phyloP scores from a whole-genome alignment of 2,329 filamentous ascomycete genomes.

The Tothia fuscella region DNA sequence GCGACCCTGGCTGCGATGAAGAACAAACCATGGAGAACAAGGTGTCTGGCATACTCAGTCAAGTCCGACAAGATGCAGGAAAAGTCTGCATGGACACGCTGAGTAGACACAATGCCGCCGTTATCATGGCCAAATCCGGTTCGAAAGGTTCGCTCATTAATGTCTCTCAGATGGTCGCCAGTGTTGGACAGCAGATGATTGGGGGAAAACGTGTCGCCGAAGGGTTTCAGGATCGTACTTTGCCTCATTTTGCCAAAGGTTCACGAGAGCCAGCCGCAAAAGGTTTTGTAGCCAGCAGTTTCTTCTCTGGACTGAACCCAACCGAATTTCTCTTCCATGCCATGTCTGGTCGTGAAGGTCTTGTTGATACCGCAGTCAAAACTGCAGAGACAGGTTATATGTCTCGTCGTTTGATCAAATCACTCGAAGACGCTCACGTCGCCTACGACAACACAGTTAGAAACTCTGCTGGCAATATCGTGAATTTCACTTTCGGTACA shows the following conservation, averaged over 20 bases:
- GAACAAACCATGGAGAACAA: slow-evolving; percentile 84
- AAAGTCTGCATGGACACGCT: slow-evolving; percentile 81
- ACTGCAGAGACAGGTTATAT: slow-evolving; percentile 98
- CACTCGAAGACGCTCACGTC: slow-evolving; percentile 83
- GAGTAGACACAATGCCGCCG: slow-evolving; percentile 80
- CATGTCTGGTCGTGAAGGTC: slow-evolving; percentile 93
- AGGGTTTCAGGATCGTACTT: slow-evolving; percentile 87
- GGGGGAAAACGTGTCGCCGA: slow-evolving; percentile 83
- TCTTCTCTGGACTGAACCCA: slow-evolving; percentile 82
- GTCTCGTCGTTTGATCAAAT: slow-evolving; percentile 97
- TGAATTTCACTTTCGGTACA: slow-evolving; percentile 95
- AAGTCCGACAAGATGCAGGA: slow-evolving; percentile 83
- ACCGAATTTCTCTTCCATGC: slow-evolving; percentile 97
- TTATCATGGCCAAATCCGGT: slow-evolving; percentile 94
- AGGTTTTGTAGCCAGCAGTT: slow-evolving; percentile 94
- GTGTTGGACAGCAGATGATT: slow-evolving; percentile 97
- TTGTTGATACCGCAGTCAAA: slow-evolving; percentile 98
- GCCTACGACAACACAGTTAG: slow-evolving; percentile 92
- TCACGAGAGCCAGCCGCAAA: slow-evolving; percentile 86
- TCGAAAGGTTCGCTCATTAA: slow-evolving; percentile 97
- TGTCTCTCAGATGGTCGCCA: slow-evolving; percentile 96
- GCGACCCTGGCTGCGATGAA: slow-evolving; percentile 79
- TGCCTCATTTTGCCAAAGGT: slow-evolving; percentile 93
- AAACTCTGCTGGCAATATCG: slow-evolving; percentile 75
- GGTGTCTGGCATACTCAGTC: slow-evolving; percentile 83